Conservation (phyloP, 176 grass and related monocot species). For the Carex littledalei region DNA sequence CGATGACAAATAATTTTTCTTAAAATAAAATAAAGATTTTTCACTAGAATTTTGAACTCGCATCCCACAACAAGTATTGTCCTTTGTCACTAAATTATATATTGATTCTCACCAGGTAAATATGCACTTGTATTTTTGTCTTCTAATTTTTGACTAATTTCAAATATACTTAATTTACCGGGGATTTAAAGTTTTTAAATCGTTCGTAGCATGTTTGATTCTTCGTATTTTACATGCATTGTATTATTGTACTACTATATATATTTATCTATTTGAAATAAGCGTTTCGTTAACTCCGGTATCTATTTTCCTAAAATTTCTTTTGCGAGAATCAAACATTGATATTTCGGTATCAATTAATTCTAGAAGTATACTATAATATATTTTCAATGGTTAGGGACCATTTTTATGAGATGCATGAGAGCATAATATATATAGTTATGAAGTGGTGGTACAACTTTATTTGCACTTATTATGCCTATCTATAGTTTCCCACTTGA, state of each 20-base stretch:
- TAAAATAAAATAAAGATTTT: too few relatives aligned
- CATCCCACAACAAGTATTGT: too few relatives aligned
- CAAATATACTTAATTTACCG: not conserved
- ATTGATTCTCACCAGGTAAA: not conserved
- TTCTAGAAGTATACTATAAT: too few relatives aligned
- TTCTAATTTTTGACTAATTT: not conserved
- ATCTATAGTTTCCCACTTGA: not conserved
- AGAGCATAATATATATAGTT: not conserved
- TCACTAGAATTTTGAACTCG: too few relatives aligned
- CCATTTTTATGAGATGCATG: too few relatives aligned
- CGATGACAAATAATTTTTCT: not conserved
- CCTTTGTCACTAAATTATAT: not conserved
- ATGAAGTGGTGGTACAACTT: not conserved
- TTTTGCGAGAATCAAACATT: too few relatives aligned
- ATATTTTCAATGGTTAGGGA: too few relatives aligned
- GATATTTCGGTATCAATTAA: too few relatives aligned
- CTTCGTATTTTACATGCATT: not conserved
- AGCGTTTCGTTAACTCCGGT: too few relatives aligned
- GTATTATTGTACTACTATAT: not conserved
- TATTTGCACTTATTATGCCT: constrained; percentile 7
- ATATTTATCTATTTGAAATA: not conserved
- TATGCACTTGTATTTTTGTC: too few relatives aligned
- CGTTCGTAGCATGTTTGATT: not conserved
- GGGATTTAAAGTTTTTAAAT: not conserved
- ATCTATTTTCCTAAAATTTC: too few relatives aligned